Evolutionary conservation across 345 rosid species (phyloP).

Genomic region (Euclidium syriacum): DNA sequence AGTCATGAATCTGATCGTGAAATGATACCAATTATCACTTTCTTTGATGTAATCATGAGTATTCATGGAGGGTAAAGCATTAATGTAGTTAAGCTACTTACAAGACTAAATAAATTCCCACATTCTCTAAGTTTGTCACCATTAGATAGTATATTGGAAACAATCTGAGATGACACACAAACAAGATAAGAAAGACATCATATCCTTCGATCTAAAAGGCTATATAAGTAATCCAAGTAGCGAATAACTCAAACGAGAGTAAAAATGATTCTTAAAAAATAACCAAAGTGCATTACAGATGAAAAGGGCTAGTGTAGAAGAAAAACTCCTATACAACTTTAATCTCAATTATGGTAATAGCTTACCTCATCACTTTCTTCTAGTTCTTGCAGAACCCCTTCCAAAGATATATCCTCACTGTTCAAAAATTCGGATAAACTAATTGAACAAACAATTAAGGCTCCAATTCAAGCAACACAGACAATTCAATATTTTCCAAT

Average conservation of each 20-base stretch:
- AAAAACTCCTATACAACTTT: neutral
- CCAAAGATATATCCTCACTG: conserved; percentile 85
- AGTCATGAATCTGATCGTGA: conserved; percentile 94
- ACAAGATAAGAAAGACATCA: conserved; percentile 1
- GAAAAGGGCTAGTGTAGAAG: no score
- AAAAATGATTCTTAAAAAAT: neutral
- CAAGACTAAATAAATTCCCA: neutral
- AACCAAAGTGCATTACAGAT: neutral
- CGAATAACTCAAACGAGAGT: neutral
- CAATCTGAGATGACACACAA: conserved; percentile 50
- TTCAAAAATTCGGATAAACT: neutral
- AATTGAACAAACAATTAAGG: no score
- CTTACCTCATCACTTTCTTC: conserved; percentile 83
- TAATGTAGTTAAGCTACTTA: neutral
- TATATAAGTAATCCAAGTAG: neutral
- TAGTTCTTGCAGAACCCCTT: conserved; percentile 86
- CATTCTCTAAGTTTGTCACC: conserved; percentile 77
- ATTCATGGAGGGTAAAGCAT: conserved; percentile 17
- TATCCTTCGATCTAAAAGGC: neutral
- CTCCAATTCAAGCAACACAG: no score
- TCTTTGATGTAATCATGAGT: conserved; percentile 92
- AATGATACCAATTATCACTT: conserved; percentile 95
- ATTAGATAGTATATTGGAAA: conserved; percentile 78
- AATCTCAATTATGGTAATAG: neutral
- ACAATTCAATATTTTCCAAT: no score